phyloP scores from a whole-genome alignment of 1,139 yeast genomes.

The Pneumocystis sp. region DNA sequence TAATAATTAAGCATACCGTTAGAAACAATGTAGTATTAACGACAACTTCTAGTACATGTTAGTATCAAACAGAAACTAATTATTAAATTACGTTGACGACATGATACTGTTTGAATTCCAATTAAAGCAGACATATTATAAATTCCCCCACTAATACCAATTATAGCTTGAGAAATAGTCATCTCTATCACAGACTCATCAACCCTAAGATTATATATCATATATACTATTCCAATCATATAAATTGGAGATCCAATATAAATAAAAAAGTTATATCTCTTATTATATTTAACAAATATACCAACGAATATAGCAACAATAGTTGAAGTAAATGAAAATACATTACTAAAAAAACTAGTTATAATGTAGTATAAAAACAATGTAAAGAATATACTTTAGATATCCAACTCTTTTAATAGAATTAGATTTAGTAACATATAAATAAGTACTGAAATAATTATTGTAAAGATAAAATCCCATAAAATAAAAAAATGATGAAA shows the following conservation, averaged over 20 bases:
- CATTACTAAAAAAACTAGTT: neutral
- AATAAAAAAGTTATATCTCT: conserved; percentile 15
- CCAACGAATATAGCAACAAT: neutral
- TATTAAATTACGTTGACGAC: conserved; percentile 31
- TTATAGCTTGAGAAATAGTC: conserved; percentile 22
- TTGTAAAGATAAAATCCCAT: conserved; percentile 17
- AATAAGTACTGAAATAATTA: conserved; percentile 16
- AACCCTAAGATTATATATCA: conserved; percentile 15
- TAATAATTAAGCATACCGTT: conserved; percentile 35
- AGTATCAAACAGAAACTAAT: neutral
- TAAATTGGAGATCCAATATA: conserved; percentile 15
- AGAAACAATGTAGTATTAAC: conserved; percentile 41
- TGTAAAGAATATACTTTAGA: neutral
- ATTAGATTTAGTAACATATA: conserved; percentile 15
- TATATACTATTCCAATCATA: conserved; percentile 15
- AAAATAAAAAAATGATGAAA: conserved; percentile 16
- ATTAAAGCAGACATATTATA: conserved; percentile 46
- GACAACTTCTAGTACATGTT: conserved; percentile 34
- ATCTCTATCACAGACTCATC: conserved; percentile 10
- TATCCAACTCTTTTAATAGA: conserved; percentile 15
- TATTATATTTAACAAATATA: conserved; percentile 12
- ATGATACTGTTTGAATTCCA: conserved; percentile 39
- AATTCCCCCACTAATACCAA: conserved; percentile 53
- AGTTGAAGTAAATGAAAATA: conserved; percentile 3
- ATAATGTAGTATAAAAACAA: neutral